These are phyloP conservation scores for Corymbia citriodora DNA, from an alignment of 441 rosid genomes.

Conservation along the genomic window DNA sequence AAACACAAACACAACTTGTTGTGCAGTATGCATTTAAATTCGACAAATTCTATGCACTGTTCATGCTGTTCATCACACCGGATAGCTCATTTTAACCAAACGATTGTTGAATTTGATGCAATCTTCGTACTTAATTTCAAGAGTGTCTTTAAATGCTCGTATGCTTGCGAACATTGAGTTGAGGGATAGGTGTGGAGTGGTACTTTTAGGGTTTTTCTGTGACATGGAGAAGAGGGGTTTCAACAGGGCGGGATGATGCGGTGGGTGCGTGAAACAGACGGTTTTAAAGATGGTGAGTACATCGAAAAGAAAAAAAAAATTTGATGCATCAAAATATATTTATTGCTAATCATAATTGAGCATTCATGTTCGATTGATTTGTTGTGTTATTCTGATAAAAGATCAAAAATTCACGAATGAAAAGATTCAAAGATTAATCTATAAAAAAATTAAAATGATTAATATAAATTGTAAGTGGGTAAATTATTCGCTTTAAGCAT, in stretches of 20 bases:
- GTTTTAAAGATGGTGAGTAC: background rate
- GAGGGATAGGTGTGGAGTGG: background rate
- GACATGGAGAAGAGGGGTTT: background rate
- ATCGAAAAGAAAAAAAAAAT: background rate
- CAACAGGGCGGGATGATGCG: background rate
- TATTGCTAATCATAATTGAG: background rate
- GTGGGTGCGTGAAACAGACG: background rate
- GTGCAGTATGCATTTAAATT: background rate
- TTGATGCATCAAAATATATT: background rate
- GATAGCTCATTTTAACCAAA: background rate
- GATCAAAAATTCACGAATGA: background rate
- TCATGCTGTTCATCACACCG: background rate
- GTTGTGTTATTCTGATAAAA: background rate
- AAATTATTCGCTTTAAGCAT: background rate
- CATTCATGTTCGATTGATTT: background rate
- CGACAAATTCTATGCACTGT: background rate
- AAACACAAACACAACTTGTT: background rate
- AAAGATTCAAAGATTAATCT: background rate
- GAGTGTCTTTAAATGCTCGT: background rate
- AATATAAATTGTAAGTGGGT: background rate
- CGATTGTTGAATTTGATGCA: background rate
- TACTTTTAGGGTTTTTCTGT: background rate
- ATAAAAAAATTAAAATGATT: background rate
- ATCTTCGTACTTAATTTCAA: background rate
- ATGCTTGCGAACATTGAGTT: background rate